Conservation (phyloP, 1,284 basidiomycete genomes). For the Trametes sp. region DNA sequence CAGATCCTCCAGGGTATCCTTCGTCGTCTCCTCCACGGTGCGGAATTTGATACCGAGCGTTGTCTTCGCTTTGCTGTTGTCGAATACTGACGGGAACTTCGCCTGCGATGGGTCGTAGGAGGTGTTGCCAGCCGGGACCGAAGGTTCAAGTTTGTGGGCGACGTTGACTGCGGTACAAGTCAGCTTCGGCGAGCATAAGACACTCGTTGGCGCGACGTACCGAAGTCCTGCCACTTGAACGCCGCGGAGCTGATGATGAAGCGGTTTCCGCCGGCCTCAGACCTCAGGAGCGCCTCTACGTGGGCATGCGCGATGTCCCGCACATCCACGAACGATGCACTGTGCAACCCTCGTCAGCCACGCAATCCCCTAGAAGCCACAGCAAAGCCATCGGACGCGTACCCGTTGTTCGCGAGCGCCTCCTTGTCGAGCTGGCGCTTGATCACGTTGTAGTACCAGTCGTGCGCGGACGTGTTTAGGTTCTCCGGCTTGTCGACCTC, state of each 20-base stretch:
- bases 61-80: conserved; percentile 48
- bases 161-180: conserved; percentile 16
- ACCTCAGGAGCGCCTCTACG: conserved; percentile 57
- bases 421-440: conserved; percentile 33
- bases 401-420: conserved; percentile 16
- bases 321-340: conserved; percentile 60
- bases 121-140: conserved; percentile 34
- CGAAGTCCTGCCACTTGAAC: conserved; percentile 43
- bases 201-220: conserved; percentile 24
- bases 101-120: conserved; percentile 36
- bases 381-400: background rate
- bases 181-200: no score
- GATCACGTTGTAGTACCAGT: conserved; percentile 45
- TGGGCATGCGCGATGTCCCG: conserved; percentile 70
- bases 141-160: conserved; percentile 24
- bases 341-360: conserved; percentile 4
- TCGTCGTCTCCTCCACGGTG: conserved; percentile 49
- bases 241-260: conserved; percentile 55
- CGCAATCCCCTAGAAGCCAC: background rate
- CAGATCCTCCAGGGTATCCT: conserved; percentile 51
- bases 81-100: conserved; percentile 41
- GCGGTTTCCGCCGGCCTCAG: conserved; percentile 67
- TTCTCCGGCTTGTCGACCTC: conserved; percentile 51
- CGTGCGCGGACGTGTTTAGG: conserved; percentile 60
- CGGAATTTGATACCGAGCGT: conserved; percentile 57